Base-by-base conservation (phyloP, 352 stramenopile genomes). In the Phytophthora tubulina region DNA sequence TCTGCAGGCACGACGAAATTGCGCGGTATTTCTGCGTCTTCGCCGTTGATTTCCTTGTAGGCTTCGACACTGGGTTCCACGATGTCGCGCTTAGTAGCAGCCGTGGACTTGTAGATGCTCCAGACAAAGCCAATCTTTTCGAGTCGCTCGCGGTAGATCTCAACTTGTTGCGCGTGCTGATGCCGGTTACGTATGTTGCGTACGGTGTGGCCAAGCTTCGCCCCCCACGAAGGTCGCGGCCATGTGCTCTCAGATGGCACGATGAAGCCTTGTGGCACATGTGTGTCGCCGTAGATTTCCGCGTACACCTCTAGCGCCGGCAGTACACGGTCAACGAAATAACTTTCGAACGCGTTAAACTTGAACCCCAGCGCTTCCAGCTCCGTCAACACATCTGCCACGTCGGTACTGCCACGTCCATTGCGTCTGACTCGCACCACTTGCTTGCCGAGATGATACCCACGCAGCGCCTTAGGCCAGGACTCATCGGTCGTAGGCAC, bases 61-160 rank as follows among this genome's bases (percentile, higher is more conserved):
- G 97, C 67, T 21, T 73, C 57, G 10, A 91, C 62, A 49, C 85
- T 90, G 14, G 82, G 74, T 32, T 86, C 72, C 27, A 90, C 84
- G 39, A 89, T 75, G 6, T 91, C 81, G 38, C 82, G 82, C 48
- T 85, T 85, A 27, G 73, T 86, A 21, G 74, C 66, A 30, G 75
- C 78, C 4, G 76, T 77, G 11, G 77, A 85, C 54, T 89, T 75
- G 48, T 88, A 80, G n/a, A 91, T 76, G n/a, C 84, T 88, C 94
- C 96, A 98, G 31, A 94, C 79, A 73, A 99, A 99, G 9, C 94
- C 96, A 17, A 99, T 75, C 14, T 88, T 77, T 42, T 97, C 85
- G 30, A 98, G 76, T 21, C 91, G 76, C 3, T 96, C 75, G 36
- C 81, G 90, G 50, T 96, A 78, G 36, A 82, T 71, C 51, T 95